phyloP scores from a whole-genome alignment of 1,284 basidiomycete species.

The Tylopilus sp. region DNA sequence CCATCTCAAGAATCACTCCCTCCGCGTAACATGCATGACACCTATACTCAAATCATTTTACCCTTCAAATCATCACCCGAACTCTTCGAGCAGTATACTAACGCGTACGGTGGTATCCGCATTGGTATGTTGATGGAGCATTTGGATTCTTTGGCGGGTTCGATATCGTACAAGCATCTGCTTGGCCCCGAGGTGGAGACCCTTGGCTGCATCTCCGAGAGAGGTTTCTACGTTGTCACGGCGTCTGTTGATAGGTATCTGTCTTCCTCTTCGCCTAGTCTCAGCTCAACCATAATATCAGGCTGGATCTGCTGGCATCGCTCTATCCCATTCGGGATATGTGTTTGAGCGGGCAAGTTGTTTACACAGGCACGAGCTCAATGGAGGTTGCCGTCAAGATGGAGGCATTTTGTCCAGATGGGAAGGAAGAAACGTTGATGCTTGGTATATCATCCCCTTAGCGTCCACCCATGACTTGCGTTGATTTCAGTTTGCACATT shows the following conservation, averaged over 20 bases:
- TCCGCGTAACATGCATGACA: constrained; percentile 73
- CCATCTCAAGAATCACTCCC: constrained; percentile 41
- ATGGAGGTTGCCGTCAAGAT: constrained; percentile 89
- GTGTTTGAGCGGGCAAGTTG: constrained; percentile 82
- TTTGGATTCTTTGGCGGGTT: constrained; percentile 85
- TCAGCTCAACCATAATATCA: background rate
- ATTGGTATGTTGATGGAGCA: constrained; percentile 82
- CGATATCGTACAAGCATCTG: constrained; percentile 86
- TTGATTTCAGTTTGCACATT: background rate
- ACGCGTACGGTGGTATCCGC: constrained; percentile 75
- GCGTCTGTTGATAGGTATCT: constrained; percentile 80
- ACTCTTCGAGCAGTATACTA: constrained; percentile 74
- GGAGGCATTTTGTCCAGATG: constrained; percentile 67
- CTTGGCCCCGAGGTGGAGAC: constrained; percentile 69
- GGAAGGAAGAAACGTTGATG: constrained; percentile 70
- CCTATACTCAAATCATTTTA: constrained; percentile 72
- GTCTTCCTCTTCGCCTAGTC: background rate
- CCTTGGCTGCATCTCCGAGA: constrained; percentile 64
- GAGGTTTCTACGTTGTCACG: constrained; percentile 85
- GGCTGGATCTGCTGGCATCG: constrained; percentile 59
- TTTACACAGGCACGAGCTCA: constrained; percentile 80
- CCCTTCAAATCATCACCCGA: constrained; percentile 70
- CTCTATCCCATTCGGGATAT: constrained; percentile 73
- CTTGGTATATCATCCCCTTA: constrained; percentile 58
- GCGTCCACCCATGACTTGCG: constrained; percentile 13